Evolutionary conservation across 257 asterid species (phyloP), one percentile per base, ranked within the genome.

Genomic region (Jasminum sambac): DNA sequence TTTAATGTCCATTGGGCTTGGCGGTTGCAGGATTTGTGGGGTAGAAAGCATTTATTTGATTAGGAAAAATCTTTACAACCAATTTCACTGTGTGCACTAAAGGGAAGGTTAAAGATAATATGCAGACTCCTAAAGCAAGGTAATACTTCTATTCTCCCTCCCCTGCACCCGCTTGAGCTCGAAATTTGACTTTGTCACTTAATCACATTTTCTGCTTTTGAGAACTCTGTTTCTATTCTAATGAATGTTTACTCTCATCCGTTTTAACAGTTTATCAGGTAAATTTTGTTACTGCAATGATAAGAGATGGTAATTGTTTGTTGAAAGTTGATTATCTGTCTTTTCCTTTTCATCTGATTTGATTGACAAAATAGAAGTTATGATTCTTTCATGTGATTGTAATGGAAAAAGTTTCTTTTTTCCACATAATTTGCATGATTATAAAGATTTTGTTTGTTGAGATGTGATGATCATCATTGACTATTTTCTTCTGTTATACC

Each of bases 81-180:
- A 67, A 67, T 72, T 81, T 76, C 74, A 79, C 72, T 82, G 63
- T 72, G 65, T 70, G 70, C 72, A 55, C 77, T 61, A 77, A 57
- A 60, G 79, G 77, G 58, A 52, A 24, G 77, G 78, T 77, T 30
- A 30, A 30, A 30, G 36, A 76, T 82, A 78, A 74, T 77, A 92
- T 92, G 98, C 96, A 92, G 92, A 88, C 95, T 65, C 96, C 96
- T 68, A 90, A 86, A 81, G 81, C 86, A 81, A 92, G 96, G 98
- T 91, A 81, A 66, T 69, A 68, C 74, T 76, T 69, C 24, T 50
- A 76, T 38, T 21, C 69, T 64, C 74, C n/a, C n/a, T n/a, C n/a
- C n/a, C n/a, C n/a, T n/a, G n/a, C n/a, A n/a, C n/a, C n/a, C n/a
- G n/a, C n/a, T n/a, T n/a, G n/a, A n/a, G n/a, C n/a, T n/a, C n/a